A percentile compares a stretch with the other conserved stretches of the same genome.
Conservation (phyloP, 768 basidiomycete genomes). For the Hortiboletus flavorubellus region DNA sequence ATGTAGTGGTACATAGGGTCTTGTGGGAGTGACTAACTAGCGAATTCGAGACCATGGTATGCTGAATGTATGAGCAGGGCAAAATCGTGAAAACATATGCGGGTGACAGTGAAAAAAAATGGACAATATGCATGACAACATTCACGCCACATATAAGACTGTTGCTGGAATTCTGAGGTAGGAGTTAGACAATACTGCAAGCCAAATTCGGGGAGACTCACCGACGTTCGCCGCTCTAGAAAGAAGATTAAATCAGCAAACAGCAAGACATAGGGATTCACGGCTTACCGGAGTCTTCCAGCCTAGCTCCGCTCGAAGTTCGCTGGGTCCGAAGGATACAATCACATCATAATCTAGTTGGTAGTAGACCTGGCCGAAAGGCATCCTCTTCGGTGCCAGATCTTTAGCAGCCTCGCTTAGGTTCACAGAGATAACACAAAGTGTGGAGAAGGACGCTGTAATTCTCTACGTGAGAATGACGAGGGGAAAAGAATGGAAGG, state of each 20-base stretch:
- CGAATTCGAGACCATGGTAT: no score
- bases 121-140: no score
- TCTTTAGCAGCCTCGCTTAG: background rate
- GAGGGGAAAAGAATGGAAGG: background rate
- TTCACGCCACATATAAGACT: background rate
- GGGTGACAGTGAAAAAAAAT: no score
- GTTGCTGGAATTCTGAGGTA: background rate
- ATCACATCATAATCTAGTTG: slow-evolving; percentile 14
- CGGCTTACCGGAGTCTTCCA: slow-evolving; percentile 9
- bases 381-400: background rate
- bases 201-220: background rate
- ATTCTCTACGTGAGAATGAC: background rate
- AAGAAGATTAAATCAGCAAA: background rate
- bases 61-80: no score
- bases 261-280: background rate
- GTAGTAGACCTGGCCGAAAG: slow-evolving; percentile 1
- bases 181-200: background rate
- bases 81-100: no score
- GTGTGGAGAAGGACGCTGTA: slow-evolving; percentile 1
- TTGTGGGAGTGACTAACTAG: no score
- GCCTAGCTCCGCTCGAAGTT: slow-evolving; percentile 3
- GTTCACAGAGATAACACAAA: slow-evolving; percentile 3
- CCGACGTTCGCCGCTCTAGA: slow-evolving; percentile 4
- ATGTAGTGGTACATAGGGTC: no score
- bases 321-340: slow-evolving; percentile 7